These are phyloP conservation scores for Trypanosoma avium DNA, from an alignment of 208 protist species.

Conservation along the genomic window DNA sequence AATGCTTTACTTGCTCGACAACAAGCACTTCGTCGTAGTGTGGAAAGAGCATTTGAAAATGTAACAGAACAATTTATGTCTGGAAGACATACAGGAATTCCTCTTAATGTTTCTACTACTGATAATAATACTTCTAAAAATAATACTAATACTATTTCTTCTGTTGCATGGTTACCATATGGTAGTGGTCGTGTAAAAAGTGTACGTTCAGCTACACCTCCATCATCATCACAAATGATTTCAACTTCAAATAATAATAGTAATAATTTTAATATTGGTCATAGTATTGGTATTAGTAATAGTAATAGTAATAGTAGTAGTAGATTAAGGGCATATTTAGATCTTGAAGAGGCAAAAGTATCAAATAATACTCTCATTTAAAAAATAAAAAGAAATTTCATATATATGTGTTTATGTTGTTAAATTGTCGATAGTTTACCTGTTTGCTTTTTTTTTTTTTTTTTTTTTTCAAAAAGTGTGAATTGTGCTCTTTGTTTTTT, in stretches of 20 bases:
- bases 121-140: not conserved
- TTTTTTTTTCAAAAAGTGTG: too few species aligned
- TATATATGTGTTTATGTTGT: too few species aligned
- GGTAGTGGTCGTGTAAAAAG: too few species aligned
- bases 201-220: too few species aligned
- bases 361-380: not conserved
- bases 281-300: not conserved
- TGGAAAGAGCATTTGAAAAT: constrained; percentile 6
- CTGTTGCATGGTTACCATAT: too few species aligned
- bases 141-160: not conserved
- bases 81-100: not conserved
- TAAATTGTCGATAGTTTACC: too few species aligned
- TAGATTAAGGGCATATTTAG: constrained; percentile 14
- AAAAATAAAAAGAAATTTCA: too few species aligned
- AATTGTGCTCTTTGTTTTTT: too few species aligned
- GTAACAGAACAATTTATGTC: constrained; percentile 5
- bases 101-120: too few species aligned
- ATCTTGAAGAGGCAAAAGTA: constrained; percentile 1
- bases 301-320: not conserved
- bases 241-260: too few species aligned
- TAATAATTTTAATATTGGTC: not conserved
- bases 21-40: constrained; percentile 31
- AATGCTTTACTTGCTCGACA: constrained; percentile 46
- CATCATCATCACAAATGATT: too few species aligned
- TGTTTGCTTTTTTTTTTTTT: too few species aligned